These are phyloP conservation scores for Exophiala xenobiotica DNA, from an alignment of 2,329 filamentous ascomycete species.

Conservation along the genomic window DNA sequence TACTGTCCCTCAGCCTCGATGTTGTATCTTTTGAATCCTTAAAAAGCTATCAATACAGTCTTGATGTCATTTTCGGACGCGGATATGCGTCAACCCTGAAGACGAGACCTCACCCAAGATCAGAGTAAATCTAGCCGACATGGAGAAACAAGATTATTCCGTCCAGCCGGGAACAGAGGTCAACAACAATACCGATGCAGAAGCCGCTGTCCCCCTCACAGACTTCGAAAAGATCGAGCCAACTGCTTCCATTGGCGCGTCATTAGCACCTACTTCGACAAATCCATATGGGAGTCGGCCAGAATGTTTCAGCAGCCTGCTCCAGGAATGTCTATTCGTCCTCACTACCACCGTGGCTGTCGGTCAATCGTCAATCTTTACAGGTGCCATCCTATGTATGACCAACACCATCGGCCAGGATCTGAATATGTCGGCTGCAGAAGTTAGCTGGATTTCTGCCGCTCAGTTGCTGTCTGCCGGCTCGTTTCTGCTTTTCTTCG, in stretches of 20 bases:
- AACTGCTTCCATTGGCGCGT: constrained; percentile 12
- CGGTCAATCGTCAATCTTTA: constrained; percentile 60
- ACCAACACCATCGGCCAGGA: constrained; percentile 61
- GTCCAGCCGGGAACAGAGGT: not conserved
- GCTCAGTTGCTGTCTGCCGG: constrained; percentile 63
- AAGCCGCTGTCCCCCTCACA: constrained; percentile 4
- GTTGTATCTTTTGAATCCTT: no score
- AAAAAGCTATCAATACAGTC: no score
- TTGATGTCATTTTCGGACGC: no score
- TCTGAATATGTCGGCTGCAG: constrained; percentile 61
- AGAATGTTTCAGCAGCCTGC: constrained; percentile 60
- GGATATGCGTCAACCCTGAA: not conserved
- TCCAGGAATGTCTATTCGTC: constrained; percentile 65
- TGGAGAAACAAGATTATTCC: not conserved
- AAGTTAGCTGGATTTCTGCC: constrained; percentile 68
- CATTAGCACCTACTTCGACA: constrained; percentile 12
- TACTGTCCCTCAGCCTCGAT: no score
- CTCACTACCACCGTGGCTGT: constrained; percentile 67
- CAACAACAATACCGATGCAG: not conserved
- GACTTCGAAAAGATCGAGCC: constrained; percentile 20
- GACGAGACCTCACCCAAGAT: no score
- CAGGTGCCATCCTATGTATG: constrained; percentile 61
- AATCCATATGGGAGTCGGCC: constrained; percentile 42
- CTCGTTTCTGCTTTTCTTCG: constrained; percentile 65
- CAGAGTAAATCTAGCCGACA: not conserved